A percentile compares a stretch with the other conserved stretches of the same genome.
These are phyloP conservation scores for Malbranchea cinnamomea DNA, from an alignment of 2,329 filamentous ascomycete species.

Conservation along the genomic window DNA sequence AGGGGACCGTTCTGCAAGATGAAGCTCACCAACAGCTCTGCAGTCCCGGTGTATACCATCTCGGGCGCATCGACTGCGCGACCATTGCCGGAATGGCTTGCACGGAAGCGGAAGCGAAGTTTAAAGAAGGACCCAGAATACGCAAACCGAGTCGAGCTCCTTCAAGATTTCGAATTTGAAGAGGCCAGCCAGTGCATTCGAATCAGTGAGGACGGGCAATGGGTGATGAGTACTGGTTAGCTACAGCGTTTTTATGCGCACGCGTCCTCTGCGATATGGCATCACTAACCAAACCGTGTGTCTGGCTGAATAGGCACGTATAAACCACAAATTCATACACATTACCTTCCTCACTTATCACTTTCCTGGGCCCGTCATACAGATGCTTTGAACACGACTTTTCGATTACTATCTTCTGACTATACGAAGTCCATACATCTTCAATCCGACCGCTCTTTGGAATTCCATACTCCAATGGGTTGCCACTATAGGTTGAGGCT, in stretches of 20 bases:
- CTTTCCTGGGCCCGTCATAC: conserved; percentile 92
- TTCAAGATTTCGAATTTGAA: conserved; percentile 97
- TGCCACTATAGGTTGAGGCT: conserved; percentile 82
- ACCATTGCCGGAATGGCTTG: conserved; percentile 89
- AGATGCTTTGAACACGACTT: conserved; percentile 78
- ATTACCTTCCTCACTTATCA: conserved; percentile 82
- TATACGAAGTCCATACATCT: conserved; percentile 91
- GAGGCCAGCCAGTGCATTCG: conserved; percentile 84
- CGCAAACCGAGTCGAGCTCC: conserved; percentile 79
- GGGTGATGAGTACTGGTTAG: conserved; percentile 85
- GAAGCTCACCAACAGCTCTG: conserved; percentile 49
- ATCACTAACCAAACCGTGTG: not conserved
- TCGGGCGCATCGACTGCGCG: conserved; percentile 78
- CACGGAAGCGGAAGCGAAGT: conserved; percentile 73
- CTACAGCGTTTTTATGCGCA: conserved; percentile 6
- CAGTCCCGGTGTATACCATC: conserved; percentile 86
- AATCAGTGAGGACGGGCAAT: conserved; percentile 88
- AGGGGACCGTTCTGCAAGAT: conserved; percentile 22
- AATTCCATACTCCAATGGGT: conserved; percentile 82
- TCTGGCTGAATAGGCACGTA: conserved; percentile 37
- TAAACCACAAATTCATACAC: conserved; percentile 82
- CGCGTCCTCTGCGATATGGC: conserved; percentile 1
- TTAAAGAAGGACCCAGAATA: conserved; percentile 88
- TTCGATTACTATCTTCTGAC: conserved; percentile 73
- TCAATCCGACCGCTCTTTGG: conserved; percentile 77